A percentile compares a stretch with the other conserved stretches of the same genome.
Conservation (phyloP, 352 stramenopile species). For the Phytophthora citrophthora region DNA sequence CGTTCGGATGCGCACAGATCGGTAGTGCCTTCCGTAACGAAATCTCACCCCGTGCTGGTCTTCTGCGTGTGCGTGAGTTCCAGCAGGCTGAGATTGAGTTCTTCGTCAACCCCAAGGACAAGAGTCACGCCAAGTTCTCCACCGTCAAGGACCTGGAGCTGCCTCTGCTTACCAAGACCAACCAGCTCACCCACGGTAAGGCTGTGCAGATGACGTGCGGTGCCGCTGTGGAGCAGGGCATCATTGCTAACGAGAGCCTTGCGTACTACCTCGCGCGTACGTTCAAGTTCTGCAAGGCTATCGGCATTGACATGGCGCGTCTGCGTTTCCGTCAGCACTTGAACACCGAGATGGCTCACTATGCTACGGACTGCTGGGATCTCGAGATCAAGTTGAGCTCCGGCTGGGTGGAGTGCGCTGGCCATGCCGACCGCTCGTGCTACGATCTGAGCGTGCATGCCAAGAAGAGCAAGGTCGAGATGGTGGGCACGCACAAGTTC, state of each 20-base stretch:
- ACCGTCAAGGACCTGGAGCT: conserved; percentile 83
- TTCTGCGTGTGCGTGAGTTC: conserved; percentile 99
- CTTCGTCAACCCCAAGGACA: conserved; percentile 99
- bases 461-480: conserved; percentile 90
- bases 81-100: conserved; percentile 99
- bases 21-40: conserved; percentile 94
- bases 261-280: conserved; percentile 99
- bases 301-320: conserved; percentile 94
- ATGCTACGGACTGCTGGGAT: conserved; percentile 99
- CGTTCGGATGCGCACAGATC: conserved; percentile 87
- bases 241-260: conserved; percentile 99
- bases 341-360: conserved; percentile 99
- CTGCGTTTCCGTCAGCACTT: conserved; percentile 99
- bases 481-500: conserved; percentile 90
- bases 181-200: conserved; percentile 98
- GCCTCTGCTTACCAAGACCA: conserved; percentile 93
- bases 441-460: conserved; percentile 96
- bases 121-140: conserved; percentile 97
- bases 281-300: conserved; percentile 95
- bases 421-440: conserved; percentile 98
- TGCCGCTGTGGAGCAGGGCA: conserved; percentile 91
- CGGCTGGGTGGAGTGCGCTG: conserved; percentile 99
- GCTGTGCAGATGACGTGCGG: conserved; percentile 92
- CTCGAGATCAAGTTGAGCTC: conserved; percentile 98
- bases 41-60: conserved; percentile 96